phyloP scores from a whole-genome alignment of 441 rosid genomes.

The Cnidoscolus chayamansa region DNA sequence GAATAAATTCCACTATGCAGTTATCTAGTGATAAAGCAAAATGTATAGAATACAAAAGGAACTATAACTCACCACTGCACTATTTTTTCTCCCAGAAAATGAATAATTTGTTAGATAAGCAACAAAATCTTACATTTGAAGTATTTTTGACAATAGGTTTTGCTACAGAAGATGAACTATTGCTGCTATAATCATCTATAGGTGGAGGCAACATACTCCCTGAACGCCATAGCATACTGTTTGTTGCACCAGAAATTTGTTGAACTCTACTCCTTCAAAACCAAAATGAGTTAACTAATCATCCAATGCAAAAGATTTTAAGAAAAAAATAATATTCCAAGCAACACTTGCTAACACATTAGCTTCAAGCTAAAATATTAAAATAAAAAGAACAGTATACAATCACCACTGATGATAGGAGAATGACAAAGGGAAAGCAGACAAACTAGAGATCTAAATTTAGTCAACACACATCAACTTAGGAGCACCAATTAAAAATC shows the following conservation, averaged over 20 bases:
- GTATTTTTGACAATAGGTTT: constrained; percentile 43
- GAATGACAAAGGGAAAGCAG: not conserved
- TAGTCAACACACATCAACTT: not conserved
- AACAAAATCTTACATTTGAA: constrained; percentile 42
- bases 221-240: constrained; percentile 39
- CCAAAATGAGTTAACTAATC: constrained; percentile 28
- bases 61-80: too few relatives aligned
- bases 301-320: not conserved
- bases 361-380: not conserved
- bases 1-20: too few relatives aligned
- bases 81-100: not conserved
- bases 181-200: constrained; percentile 44
- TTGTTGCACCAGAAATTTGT: constrained; percentile 57
- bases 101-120: constrained; percentile 1
- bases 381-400: not conserved
- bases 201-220: constrained; percentile 66
- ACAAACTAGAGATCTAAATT: too few relatives aligned
- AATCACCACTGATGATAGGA: not conserved
- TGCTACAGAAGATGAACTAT: constrained; percentile 38
- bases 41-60: too few relatives aligned
- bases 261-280: constrained; percentile 54
- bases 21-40: too few relatives aligned
- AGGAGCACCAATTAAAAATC: not conserved
- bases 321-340: not conserved
- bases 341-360: not conserved